A percentile compares a stretch with the other conserved stretches of the same genome.
These are phyloP conservation scores for Candida maris DNA, from an alignment of 805 yeast species.

Conservation along the genomic window DNA sequence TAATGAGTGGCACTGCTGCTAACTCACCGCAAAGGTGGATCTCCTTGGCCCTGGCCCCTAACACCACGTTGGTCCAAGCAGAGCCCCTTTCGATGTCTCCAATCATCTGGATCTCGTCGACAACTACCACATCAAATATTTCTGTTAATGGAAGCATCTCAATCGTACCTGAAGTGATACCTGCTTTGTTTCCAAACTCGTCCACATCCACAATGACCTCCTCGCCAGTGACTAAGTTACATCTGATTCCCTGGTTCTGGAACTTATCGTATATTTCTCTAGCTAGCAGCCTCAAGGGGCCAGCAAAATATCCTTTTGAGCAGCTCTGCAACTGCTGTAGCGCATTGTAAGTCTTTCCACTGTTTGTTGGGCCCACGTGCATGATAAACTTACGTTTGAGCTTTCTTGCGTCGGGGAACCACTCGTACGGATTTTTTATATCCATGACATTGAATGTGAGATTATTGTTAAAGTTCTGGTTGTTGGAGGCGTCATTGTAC, in stretches of 20 bases:
- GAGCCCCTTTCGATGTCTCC: conserved; percentile 76
- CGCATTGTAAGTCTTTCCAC: conserved; percentile 90
- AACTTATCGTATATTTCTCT: conserved; percentile 87
- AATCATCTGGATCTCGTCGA: conserved; percentile 97
- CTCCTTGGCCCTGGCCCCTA: conserved; percentile 83
- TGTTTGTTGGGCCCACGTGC: conserved; percentile 97
- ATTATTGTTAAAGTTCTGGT: conserved; percentile 32
- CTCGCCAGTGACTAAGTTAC: conserved; percentile 94
- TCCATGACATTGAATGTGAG: conserved; percentile 37
- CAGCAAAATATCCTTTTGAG: conserved; percentile 84
- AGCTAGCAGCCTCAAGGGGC: conserved; percentile 87
- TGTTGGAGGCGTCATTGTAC: conserved; percentile 29
- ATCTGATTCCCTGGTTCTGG: conserved; percentile 57
- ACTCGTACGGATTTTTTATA: conserved; percentile 59
- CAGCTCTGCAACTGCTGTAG: conserved; percentile 61
- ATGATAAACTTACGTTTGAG: conserved; percentile 75
- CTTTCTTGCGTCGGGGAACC: conserved; percentile 84
- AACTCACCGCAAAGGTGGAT: conserved; percentile 93
- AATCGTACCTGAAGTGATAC: conserved; percentile 80
- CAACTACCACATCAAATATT: conserved; percentile 78
- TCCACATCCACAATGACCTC: conserved; percentile 75
- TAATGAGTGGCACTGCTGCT: conserved; percentile 68
- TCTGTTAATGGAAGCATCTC: conserved; percentile 81
- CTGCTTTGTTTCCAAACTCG: conserved; percentile 66
- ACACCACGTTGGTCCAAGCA: conserved; percentile 90